Conservation (phyloP, 768 basidiomycete species). For the Podaxis mareebaensis region DNA sequence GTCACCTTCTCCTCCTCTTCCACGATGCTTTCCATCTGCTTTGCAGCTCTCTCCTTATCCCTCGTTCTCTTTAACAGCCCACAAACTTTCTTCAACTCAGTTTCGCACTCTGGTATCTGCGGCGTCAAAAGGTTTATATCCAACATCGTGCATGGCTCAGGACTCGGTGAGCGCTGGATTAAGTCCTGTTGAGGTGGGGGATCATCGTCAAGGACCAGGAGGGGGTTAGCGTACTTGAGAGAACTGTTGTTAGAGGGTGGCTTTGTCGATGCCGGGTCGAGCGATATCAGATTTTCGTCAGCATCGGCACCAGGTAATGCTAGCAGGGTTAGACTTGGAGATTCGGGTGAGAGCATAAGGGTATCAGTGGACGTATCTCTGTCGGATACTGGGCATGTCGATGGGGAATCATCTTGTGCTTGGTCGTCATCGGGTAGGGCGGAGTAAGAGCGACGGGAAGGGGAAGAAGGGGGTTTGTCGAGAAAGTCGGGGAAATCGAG, state of each 20-base stretch:
- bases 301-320: slow-evolving; percentile 36
- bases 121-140: slow-evolving; percentile 26
- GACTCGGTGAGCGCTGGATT: slow-evolving; percentile 11
- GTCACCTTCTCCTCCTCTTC: slow-evolving; percentile 34
- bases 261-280: slow-evolving; percentile 26
- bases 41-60: slow-evolving; percentile 24
- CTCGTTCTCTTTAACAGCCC: slow-evolving; percentile 37
- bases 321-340: slow-evolving; percentile 25
- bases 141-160: slow-evolving; percentile 9
- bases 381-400: neutral
- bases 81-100: slow-evolving; percentile 41
- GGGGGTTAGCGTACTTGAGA: slow-evolving; percentile 16
- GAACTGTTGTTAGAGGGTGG: slow-evolving; percentile 23
- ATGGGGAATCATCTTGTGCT: neutral
- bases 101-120: slow-evolving; percentile 35
- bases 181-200: slow-evolving; percentile 18
- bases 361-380: slow-evolving; percentile 8
- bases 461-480: slow-evolving; percentile 4
- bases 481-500: slow-evolving; percentile 5
- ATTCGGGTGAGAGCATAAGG: slow-evolving; percentile 19
- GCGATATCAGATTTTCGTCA: slow-evolving; percentile 32
- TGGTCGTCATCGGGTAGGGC: slow-evolving; percentile 10
- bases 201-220: slow-evolving; percentile 44
- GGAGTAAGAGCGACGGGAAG: slow-evolving; percentile 5
- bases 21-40: slow-evolving; percentile 22